Evolutionary conservation across 1,139 yeast genomes (phyloP), one percentile per base, ranked within the genome.

Genomic region (Kodamaea sp.): DNA sequence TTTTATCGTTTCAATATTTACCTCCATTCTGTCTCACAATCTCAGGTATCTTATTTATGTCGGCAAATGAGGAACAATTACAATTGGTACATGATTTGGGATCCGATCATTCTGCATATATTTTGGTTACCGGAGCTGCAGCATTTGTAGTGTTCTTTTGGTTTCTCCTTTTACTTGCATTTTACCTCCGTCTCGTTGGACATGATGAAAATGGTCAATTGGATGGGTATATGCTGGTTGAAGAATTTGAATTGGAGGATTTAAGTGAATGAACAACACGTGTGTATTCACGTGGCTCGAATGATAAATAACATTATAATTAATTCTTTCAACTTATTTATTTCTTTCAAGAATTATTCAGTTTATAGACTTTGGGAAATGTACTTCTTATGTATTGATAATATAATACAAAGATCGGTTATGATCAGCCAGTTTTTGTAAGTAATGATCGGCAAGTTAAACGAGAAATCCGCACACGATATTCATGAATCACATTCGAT

Each of bases 11-110:
- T 67, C 97, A 90, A 62, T 85, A 85, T 59, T 54, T 89, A 23
- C 84, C 97, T 1, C 87, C 96, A 2, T 79, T 88, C 55, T 76
- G 90, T 43, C 70, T 90, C 38, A 75, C 88, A 2, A 75, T 85
- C 46, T 70, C 94, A 1, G 97, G 97, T 1, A 60, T 85, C 11
- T 57, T 86, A 48, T 90, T 90, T 57, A 88, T 89, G 96, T 78
- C 87, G 23, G 97, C 97, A 23, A 89, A 76, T 44, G 97, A 90
- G 56, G 96, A 90, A 57, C 96, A 90, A 54, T 67, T 90, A 53
- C 64, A 66, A 10, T 66, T 87, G 45, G 87, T 89, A 1, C 66
- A 80, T 41, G 81, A 79, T 47, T 70, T 85, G 50, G 88, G 89
- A 4, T 81, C 95, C 7, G 95, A 87, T 60, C 94, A 87, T 52